Evolutionary conservation across 2,329 filamentous ascomycete genomes (phyloP).

Genomic region (Cladophialophora psammophila): DNA sequence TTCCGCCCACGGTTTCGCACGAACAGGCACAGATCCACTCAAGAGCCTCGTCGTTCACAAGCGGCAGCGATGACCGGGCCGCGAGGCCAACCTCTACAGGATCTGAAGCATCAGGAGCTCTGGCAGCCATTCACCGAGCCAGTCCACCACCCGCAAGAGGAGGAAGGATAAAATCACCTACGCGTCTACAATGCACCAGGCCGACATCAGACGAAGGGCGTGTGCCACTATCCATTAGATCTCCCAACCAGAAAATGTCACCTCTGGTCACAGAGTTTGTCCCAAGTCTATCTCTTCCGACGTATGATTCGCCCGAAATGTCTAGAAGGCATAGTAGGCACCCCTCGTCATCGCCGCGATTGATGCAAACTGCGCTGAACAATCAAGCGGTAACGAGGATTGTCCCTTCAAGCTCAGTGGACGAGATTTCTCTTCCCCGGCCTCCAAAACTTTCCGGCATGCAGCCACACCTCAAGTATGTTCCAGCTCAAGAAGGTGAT

Average conservation of each 20-base stretch:
- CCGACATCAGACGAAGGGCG: constrained; percentile 39
- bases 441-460: neutral
- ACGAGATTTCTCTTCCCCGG: constrained; percentile 34
- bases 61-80: constrained; percentile 28
- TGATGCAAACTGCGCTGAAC: constrained; percentile 33
- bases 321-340: constrained; percentile 24
- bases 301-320: constrained; percentile 2
- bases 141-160: constrained; percentile 45
- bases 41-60: constrained; percentile 41
- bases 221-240: constrained; percentile 47
- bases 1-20: constrained; percentile 41
- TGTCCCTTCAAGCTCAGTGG: constrained; percentile 16
- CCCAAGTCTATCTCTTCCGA: constrained; percentile 9
- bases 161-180: constrained; percentile 38
- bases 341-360: constrained; percentile 35
- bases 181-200: constrained; percentile 24
- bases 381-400: constrained; percentile 28
- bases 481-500: constrained; percentile 17
- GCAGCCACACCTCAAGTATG: constrained; percentile 6
- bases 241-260: constrained; percentile 35
- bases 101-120: constrained; percentile 50
- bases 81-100: constrained; percentile 38
- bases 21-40: constrained; percentile 39
- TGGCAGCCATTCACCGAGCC: constrained; percentile 49
- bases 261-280: constrained; percentile 36